Conservation (phyloP, 1,284 basidiomycete genomes). For the Heterobasidion annosum region DNA sequence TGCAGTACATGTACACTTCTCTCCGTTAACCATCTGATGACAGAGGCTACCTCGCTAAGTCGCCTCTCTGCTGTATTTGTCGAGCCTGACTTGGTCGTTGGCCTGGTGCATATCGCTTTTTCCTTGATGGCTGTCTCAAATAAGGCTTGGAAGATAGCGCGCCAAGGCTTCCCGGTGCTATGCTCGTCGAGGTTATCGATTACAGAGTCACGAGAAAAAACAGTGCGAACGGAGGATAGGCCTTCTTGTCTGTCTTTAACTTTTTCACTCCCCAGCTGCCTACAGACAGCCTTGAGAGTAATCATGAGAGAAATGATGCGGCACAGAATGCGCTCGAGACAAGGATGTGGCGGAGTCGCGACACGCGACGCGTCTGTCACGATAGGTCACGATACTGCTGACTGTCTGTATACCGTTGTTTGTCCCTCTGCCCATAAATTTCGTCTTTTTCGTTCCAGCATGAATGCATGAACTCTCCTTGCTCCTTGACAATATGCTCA, state of each 20-base stretch:
- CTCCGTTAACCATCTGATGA: conserved; percentile 66
- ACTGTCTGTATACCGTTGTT: too few relatives aligned
- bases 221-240: conserved; percentile 43
- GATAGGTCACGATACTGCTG: too few relatives aligned
- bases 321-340: neutral
- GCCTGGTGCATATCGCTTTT: conserved; percentile 43
- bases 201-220: conserved; percentile 48
- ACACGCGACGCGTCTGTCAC: neutral
- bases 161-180: conserved; percentile 49
- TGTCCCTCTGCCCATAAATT: too few relatives aligned
- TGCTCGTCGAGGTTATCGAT: conserved; percentile 44
- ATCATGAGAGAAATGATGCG: conserved; percentile 17
- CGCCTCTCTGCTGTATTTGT: conserved; percentile 41
- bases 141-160: conserved; percentile 64
- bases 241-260: conserved; percentile 69
- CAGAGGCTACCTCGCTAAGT: conserved; percentile 53
- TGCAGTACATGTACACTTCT: conserved; percentile 41
- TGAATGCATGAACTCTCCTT: too few relatives aligned
- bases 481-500: too few relatives aligned
- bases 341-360: neutral
- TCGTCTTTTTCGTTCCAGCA: too few relatives aligned
- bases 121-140: conserved; percentile 62
- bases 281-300: conserved; percentile 39
- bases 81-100: conserved; percentile 26
- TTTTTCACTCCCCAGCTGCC: conserved; percentile 54